phyloP scores from a whole-genome alignment of 2,329 filamentous ascomycete genomes.

The Fusarium kyushuense region DNA sequence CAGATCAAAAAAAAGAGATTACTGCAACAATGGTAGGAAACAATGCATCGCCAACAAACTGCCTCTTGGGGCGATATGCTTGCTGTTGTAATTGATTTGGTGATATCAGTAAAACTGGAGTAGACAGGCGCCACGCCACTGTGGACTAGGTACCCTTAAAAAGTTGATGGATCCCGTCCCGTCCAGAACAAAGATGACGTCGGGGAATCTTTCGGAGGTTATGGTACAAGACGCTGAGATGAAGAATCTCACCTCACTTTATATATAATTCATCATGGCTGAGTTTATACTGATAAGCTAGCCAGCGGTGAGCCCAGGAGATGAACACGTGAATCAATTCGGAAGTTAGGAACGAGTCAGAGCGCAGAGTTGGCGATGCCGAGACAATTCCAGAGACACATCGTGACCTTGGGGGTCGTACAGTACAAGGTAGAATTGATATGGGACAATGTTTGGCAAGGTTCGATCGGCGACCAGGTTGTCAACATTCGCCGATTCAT shows the following conservation, averaged over 20 bases:
- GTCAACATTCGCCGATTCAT: conserved; percentile 37
- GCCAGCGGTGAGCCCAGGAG: conserved; percentile 29
- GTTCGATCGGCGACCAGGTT: conserved; percentile 27
- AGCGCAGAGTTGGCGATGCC: conserved; percentile 24
- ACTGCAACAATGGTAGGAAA: background rate
- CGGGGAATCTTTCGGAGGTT: conserved; percentile 34
- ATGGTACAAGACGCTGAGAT: conserved; percentile 5
- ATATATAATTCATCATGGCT: conserved; percentile 22
- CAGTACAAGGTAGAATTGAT: background rate
- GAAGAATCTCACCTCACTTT: conserved; percentile 18
- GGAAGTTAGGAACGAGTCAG: conserved; percentile 14
- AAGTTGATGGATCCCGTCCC: conserved; percentile 4
- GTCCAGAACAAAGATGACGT: conserved; percentile 21
- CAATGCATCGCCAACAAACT: conserved; percentile 23
- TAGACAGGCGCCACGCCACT: conserved; percentile 27
- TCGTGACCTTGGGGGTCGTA: conserved; percentile 27
- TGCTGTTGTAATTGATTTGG: conserved; percentile 2
- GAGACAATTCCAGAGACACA: conserved; percentile 34
- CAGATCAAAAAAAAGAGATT: background rate
- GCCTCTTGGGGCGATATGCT: conserved; percentile 5
- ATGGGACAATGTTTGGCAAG: background rate
- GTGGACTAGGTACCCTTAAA: conserved; percentile 14
- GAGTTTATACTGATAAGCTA: conserved; percentile 6
- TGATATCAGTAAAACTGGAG: conserved; percentile 6
- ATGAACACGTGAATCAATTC: conserved; percentile 31